Conservation (phyloP, 2,329 filamentous ascomycete genomes). For the Amauroascus verrucosus region DNA sequence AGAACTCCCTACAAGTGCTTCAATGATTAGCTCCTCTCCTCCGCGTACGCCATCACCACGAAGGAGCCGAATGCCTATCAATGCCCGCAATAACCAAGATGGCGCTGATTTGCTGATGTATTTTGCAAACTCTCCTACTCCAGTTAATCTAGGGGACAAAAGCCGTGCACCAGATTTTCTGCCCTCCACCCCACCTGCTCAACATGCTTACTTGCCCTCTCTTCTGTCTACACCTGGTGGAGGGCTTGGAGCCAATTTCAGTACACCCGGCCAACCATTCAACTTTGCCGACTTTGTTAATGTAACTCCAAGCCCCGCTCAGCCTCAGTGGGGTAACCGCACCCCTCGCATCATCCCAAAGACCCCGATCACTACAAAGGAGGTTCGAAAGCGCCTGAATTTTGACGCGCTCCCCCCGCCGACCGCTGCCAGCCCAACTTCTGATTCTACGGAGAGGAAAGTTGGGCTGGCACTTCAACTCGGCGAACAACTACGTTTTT, state of each 20-base stretch:
- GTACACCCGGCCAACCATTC: conserved; percentile 74
- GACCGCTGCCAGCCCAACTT: conserved; percentile 39
- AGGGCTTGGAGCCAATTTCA: conserved; percentile 63
- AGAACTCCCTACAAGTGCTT: conserved; percentile 52
- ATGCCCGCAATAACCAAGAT: conserved; percentile 58
- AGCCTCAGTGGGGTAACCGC: conserved; percentile 60
- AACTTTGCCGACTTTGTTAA: conserved; percentile 97
- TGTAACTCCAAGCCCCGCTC: conserved; percentile 89
- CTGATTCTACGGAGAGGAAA: conserved; percentile 32
- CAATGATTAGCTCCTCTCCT: conserved; percentile 63
- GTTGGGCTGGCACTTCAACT: conserved; percentile 13
- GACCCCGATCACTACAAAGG: conserved; percentile 59
- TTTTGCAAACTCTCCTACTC: conserved; percentile 82
- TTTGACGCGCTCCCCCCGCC: conserved; percentile 65
- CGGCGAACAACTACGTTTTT: conserved; percentile 13
- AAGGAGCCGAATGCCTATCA: conserved; percentile 43
- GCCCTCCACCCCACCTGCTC: conserved; percentile 66
- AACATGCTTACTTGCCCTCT: conserved; percentile 43
- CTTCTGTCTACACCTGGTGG: conserved; percentile 50
- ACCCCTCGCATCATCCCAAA: conserved; percentile 47
- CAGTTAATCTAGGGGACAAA: conserved; percentile 51
- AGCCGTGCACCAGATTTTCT: conserved; percentile 43
- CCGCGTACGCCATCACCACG: conserved; percentile 67
- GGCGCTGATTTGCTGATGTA: conserved; percentile 73
- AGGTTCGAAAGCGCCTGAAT: conserved; percentile 65